These are phyloP conservation scores for Mortierella sp. DNA, from an alignment of 371 early-diverging fungal species.

Conservation along the genomic window DNA sequence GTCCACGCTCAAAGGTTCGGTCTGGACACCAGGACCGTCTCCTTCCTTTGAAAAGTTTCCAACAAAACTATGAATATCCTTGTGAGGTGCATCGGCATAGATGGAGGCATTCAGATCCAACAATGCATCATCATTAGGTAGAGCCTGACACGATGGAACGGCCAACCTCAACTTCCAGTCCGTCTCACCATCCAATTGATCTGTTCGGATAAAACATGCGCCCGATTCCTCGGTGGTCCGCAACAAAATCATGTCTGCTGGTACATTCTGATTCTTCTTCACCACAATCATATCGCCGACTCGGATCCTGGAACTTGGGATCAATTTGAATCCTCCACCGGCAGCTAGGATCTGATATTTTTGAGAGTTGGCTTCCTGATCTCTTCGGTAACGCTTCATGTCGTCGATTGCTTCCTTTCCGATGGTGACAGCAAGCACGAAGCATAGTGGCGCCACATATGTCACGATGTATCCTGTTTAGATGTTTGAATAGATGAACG, in stretches of 20 bases:
- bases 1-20: constrained; percentile 86
- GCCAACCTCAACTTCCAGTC: constrained; percentile 98
- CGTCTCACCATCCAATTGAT: constrained; percentile 99
- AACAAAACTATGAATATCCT: constrained; percentile 96
- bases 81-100: constrained; percentile 95
- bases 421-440: constrained; percentile 94
- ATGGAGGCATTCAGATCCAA: constrained; percentile 73
- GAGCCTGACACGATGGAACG: constrained; percentile 81
- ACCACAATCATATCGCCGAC: constrained; percentile 96
- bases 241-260: constrained; percentile 93
- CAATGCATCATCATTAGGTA: constrained; percentile 69
- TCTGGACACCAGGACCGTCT: constrained; percentile 57
- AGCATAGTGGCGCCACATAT: constrained; percentile 95
- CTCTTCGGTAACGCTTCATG: constrained; percentile 88
- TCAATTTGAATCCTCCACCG: constrained; percentile 53
- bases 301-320: constrained; percentile 87
- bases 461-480: constrained; percentile 90
- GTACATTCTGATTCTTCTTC: constrained; percentile 91
- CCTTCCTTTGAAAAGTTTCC: constrained; percentile 80
- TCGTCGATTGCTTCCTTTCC: constrained; percentile 98
- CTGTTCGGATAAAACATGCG: constrained; percentile 98
- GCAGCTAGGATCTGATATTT: constrained; percentile 65
- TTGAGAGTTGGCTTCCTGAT: constrained; percentile 95
- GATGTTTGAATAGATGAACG: not conserved
- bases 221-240: constrained; percentile 89